Evolutionary conservation across 192 early-diverging fungal species (phyloP).

Genomic region (Coemansia aciculifera): DNA sequence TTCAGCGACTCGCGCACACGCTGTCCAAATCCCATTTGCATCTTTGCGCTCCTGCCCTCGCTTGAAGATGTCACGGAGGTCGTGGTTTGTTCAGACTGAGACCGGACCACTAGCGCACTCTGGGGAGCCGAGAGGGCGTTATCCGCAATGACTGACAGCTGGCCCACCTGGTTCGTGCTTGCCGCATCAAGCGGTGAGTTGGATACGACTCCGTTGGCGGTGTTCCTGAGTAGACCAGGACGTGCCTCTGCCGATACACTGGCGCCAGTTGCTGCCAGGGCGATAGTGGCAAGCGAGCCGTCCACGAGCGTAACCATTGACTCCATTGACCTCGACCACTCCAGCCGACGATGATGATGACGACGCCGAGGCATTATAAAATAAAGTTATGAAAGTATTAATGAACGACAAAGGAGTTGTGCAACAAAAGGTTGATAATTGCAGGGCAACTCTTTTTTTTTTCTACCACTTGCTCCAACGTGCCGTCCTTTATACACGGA

Average conservation of each 20-base stretch:
- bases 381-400: neutral
- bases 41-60: conserved; percentile 14
- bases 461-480: neutral
- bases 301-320: conserved; percentile 43
- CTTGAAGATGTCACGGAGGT: neutral
- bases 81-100: conserved; percentile 36
- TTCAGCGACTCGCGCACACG: conserved; percentile 32
- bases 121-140: neutral
- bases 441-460: neutral
- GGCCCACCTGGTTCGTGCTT: neutral
- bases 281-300: neutral
- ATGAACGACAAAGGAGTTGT: neutral
- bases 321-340: conserved; percentile 49
- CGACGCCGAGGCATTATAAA: conserved; percentile 40
- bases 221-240: conserved; percentile 16
- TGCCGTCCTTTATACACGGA: neutral
- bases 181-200: neutral
- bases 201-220: neutral
- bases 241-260: conserved; percentile 14
- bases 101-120: conserved; percentile 27
- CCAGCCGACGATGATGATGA: conserved; percentile 29
- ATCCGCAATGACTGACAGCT: neutral
- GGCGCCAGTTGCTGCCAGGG: neutral
- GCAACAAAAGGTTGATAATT: neutral
- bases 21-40: conserved; percentile 10